Percentiles rank a stretch among this genome's conserved stretches.
These are phyloP conservation scores for Verticillium dahliae DNA, from an alignment of 2,329 filamentous ascomycete species.

Conservation along the genomic window DNA sequence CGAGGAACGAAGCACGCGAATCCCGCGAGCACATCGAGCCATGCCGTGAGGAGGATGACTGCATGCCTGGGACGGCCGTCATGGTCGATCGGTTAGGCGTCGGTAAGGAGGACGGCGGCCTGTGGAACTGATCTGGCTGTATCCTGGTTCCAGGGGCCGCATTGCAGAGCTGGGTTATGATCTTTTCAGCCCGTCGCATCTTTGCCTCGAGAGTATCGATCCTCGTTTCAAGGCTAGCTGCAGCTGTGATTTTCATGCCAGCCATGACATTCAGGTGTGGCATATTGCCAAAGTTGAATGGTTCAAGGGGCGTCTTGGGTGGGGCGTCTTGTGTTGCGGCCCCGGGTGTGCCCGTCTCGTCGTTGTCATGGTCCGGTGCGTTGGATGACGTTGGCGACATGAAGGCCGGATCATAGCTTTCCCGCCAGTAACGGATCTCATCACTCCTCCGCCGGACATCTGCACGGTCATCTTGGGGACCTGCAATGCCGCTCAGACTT, in stretches of 20 bases:
- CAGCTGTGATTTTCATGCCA: constrained; percentile 52
- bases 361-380: constrained; percentile 27
- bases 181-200: constrained; percentile 45
- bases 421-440: constrained; percentile 59
- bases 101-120: constrained; percentile 16
- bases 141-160: constrained; percentile 32
- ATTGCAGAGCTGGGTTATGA: constrained; percentile 44
- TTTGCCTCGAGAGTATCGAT: constrained; percentile 44
- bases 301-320: constrained; percentile 35
- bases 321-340: constrained; percentile 15
- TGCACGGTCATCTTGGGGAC: constrained; percentile 5
- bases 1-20: constrained; percentile 14
- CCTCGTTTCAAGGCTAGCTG: constrained; percentile 45
- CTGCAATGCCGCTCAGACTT: constrained; percentile 47
- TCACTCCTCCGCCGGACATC: constrained; percentile 47
- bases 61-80: neutral
- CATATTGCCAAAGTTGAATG: constrained; percentile 49
- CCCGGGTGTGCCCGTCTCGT: constrained; percentile 18
- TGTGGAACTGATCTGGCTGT: constrained; percentile 19
- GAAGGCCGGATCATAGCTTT: constrained; percentile 48
- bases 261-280: constrained; percentile 37
- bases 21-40: constrained; percentile 32
- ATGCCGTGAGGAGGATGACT: neutral
- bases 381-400: constrained; percentile 46
- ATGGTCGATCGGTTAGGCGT: constrained; percentile 13